Base-by-base conservation (phyloP, 768 basidiomycete species). In the Tremella yokohamensis region DNA sequence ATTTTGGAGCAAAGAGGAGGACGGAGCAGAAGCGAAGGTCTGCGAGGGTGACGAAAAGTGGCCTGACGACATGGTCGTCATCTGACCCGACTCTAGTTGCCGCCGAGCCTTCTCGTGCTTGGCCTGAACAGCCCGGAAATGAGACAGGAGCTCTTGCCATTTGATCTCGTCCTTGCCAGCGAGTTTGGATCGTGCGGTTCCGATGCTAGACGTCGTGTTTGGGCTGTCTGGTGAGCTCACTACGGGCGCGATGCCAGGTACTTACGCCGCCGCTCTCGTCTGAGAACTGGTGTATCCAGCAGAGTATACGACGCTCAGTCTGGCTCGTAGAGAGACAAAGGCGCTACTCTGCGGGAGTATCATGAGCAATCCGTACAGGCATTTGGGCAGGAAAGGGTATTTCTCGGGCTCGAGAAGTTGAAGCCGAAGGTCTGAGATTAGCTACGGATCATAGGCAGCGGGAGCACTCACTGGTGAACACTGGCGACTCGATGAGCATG, bases 341-440 rank as follows among this genome's bases (percentile, higher is more conserved):
- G 96, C 96, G 20, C 88, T 87, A 72, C 92, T 96, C 79, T 99
- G 96, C 0, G 96, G 96, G 8, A 99, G 79, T 54, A 98, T 80
- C 96, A 99, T 99, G 58, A 99, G 80, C 8, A 99, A 80, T 1
- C 96, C 96, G 72, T 99, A 99, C 2, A 99, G 81, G 69, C 93
- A 97, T 73, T 99, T 99, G 83, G 92, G 94, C 24, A 99, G 81
- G 78, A 90, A 88, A 0, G 94, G 94, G 73, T 97, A 87, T 84
- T 86, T 85, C 61, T 99, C 96, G 6, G 96, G 96, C 70, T 99
- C 96, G 38, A 99, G 82, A 3, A 99, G 83, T 77, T 99, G 96
- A 1, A 99, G 80, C 13, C 96, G 90, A 12, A 80, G 74, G 20
- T 78, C 79, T 80, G 24, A 2, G 12, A 34, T 38, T 16, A 11